A percentile compares a stretch with the other conserved stretches of the same genome.
These are phyloP conservation scores for Clavispora fructus DNA, from an alignment of 805 yeast species.

Conservation along the genomic window DNA sequence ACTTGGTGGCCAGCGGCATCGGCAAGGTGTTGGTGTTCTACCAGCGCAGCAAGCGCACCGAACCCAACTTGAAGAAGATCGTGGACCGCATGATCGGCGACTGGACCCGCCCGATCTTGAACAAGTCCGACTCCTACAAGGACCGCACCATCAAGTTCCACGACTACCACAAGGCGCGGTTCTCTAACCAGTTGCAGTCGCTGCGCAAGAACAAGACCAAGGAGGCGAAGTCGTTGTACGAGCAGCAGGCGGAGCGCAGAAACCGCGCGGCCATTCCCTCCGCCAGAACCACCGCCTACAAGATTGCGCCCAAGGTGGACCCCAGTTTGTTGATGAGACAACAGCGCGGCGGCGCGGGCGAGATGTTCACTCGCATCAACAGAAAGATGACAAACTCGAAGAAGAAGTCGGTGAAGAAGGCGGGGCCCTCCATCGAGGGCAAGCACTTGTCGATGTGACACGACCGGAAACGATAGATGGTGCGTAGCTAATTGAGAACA, in stretches of 20 bases:
- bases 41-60: slow-evolving; percentile 85
- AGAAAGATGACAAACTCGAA: slow-evolving; percentile 48
- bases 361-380: slow-evolving; percentile 75
- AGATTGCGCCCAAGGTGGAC: slow-evolving; percentile 80
- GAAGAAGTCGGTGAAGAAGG: slow-evolving; percentile 49
- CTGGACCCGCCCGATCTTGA: slow-evolving; percentile 98
- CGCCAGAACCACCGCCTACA: slow-evolving; percentile 81
- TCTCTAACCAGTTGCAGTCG: slow-evolving; percentile 38
- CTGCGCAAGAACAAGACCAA: slow-evolving; percentile 23
- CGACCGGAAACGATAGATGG: too few species aligned
- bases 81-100: slow-evolving; percentile 91
- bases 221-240: slow-evolving; percentile 61
- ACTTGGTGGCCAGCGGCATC: slow-evolving; percentile 87
- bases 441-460: slow-evolving; percentile 43
- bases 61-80: slow-evolving; percentile 74
- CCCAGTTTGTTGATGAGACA: slow-evolving; percentile 42
- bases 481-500: too few species aligned
- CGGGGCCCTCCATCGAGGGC: slow-evolving; percentile 80
- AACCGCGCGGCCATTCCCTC: slow-evolving; percentile 96
- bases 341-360: slow-evolving; percentile 56
- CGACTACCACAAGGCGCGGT: slow-evolving; percentile 59
- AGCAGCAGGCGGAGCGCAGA: slow-evolving; percentile 85
- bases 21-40: slow-evolving; percentile 93
- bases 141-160: slow-evolving; percentile 71
- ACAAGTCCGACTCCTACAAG: slow-evolving; percentile 89